Base-by-base conservation (phyloP, 2,329 filamentous ascomycete genomes). In the Pseudocercospora ulei region DNA sequence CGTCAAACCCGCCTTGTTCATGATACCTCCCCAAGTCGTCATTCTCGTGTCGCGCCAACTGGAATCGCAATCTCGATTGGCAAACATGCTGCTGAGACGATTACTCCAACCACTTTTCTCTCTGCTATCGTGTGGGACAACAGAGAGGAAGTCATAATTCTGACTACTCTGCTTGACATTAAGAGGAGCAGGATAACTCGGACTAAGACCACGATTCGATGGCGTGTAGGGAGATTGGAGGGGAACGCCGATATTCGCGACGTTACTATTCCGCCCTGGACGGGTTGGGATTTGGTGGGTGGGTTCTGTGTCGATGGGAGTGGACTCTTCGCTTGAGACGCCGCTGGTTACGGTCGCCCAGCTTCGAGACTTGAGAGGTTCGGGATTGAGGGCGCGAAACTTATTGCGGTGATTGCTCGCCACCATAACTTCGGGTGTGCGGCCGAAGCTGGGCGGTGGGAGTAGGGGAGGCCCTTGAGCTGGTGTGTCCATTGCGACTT, bases 1-100 rank as follows among this genome's bases (percentile, higher is more conserved):
- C 52, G 31, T 61, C 56, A 52, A 60, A 7, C 63, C 63, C 5
- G 62, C 63, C 24, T 60, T 50, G 50, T 63, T 62, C 62, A 66
- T 65, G 30, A 66, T 47, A 31, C 58, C 57, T 0, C 59, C 61
- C 40, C 65, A 65, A 3, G 63, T 66, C 3, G 63, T 50, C 20
- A 38, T 26, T 16, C 40, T 38, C n/a, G 46, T 50, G 7, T 41
- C 33, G 18, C 48, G 37, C 38, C 46, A 49, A n/a, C 33, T 19
- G 7, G 41, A 42, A 25, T 49, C 44, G 7, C 46, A 8, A 11
- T 34, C 30, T 6, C 30, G 18, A 12, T 33, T 19, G 6, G 30
- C 18, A n/a, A 22, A 33, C 7, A 33, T 23, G 19, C 30, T 33
- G 18, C 30, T 33, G 5, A 33, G 30, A 8, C 30, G 17, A 33